A percentile compares a stretch with the other conserved stretches of the same genome.
Evolutionary conservation across 2,329 filamentous ascomycete species (phyloP).

Genomic region (Ceratocystis colombiana): DNA sequence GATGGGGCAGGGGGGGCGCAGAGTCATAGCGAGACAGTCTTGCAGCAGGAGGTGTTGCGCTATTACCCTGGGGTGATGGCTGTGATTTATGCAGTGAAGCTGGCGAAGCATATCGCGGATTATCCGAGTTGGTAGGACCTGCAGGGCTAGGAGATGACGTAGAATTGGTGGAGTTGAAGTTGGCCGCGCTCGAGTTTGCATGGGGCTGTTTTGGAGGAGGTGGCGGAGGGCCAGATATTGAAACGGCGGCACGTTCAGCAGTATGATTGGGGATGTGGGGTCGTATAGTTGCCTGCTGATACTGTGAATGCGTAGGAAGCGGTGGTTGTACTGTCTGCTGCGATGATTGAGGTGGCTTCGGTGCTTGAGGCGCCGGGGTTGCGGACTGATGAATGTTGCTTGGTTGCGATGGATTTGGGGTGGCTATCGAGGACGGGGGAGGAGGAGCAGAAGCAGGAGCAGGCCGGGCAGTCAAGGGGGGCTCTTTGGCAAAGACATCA

Average conservation of each 20-base stretch:
- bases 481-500: slow-evolving; percentile 88
- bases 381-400: background rate
- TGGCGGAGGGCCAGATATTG: slow-evolving; percentile 27
- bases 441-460: slow-evolving; percentile 28
- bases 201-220: slow-evolving; percentile 28
- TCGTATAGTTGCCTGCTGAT: slow-evolving; percentile 27
- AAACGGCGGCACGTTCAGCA: background rate
- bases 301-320: slow-evolving; percentile 32
- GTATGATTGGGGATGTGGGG: background rate
- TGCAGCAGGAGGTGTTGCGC: background rate
- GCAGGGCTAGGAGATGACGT: background rate
- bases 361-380: slow-evolving; percentile 30
- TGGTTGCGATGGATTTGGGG: slow-evolving; percentile 62
- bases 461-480: slow-evolving; percentile 62
- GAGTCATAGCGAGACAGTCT: slow-evolving; percentile 39
- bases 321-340: slow-evolving; percentile 31
- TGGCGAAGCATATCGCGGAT: slow-evolving; percentile 4
- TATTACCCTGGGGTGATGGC: slow-evolving; percentile 1
- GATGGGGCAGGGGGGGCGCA: slow-evolving; percentile 37
- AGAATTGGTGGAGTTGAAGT: background rate
- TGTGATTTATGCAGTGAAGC: slow-evolving; percentile 2
- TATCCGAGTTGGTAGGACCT: background rate
- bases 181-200: slow-evolving; percentile 14
- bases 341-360: background rate
- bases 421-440: slow-evolving; percentile 29